A percentile compares a stretch with the other conserved stretches of the same genome.
phyloP scores from a whole-genome alignment of 1,284 basidiomycete species.

The Ustilago sp. region DNA sequence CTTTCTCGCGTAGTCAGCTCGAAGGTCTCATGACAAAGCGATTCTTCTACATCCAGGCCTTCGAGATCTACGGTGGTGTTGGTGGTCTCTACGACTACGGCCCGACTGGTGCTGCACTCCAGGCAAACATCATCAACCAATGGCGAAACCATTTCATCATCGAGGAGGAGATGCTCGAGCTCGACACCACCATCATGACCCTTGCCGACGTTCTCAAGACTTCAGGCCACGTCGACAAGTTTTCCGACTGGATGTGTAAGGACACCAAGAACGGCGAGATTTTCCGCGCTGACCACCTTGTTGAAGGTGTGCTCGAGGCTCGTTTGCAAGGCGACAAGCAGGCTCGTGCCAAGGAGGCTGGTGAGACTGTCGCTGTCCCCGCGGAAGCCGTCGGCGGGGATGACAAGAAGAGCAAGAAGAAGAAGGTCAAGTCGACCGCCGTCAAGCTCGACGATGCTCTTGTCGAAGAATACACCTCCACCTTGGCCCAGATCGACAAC shows the following conservation, averaged over 20 bases:
- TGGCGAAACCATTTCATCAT: slow-evolving; percentile 99
- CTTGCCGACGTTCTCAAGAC: slow-evolving; percentile 94
- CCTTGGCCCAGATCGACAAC: slow-evolving; percentile 95
- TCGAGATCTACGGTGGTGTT: slow-evolving; percentile 98
- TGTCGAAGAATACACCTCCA: slow-evolving; percentile 82
- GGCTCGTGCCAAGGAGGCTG: slow-evolving; percentile 76
- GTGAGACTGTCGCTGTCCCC: slow-evolving; percentile 28
- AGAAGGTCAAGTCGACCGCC: slow-evolving; percentile 80
- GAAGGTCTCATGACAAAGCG: slow-evolving; percentile 89
- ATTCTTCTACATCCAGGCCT: slow-evolving; percentile 98
- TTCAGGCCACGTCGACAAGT: slow-evolving; percentile 97
- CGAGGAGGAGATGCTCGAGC: slow-evolving; percentile 98
- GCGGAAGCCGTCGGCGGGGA: slow-evolving; percentile 63
- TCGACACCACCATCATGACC: slow-evolving; percentile 98
- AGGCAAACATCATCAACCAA: slow-evolving; percentile 95
- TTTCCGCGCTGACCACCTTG: slow-evolving; percentile 95
- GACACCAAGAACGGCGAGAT: slow-evolving; percentile 94
- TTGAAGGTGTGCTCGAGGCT: slow-evolving; percentile 91
- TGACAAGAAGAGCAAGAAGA: slow-evolving; percentile 80
- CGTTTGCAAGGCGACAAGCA: slow-evolving; percentile 90
- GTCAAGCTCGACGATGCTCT: slow-evolving; percentile 82
- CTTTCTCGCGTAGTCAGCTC: slow-evolving; percentile 87
- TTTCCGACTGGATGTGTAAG: slow-evolving; percentile 99
- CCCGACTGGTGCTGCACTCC: slow-evolving; percentile 91
- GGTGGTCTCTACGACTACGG: slow-evolving; percentile 80